Base-by-base conservation (phyloP, 345 rosid genomes). In the Eutrema yunnanense region DNA sequence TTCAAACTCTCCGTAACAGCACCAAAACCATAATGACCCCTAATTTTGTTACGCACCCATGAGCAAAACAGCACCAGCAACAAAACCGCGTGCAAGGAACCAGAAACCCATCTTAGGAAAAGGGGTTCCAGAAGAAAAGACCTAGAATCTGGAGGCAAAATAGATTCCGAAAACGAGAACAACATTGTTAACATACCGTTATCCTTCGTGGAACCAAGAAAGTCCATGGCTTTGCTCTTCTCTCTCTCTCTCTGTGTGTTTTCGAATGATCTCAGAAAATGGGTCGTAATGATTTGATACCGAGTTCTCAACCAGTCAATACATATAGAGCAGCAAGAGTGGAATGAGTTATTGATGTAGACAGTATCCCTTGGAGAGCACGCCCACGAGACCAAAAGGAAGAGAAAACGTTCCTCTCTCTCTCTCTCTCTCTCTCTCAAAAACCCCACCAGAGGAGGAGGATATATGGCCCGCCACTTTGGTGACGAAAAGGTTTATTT, bases 81-180 rank as follows among this genome's bases (percentile, higher is more conserved):
- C 83, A 89, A 81, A 76, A 82, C 59, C 2, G 58, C 12, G 72
- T 87, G 86, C 37, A 85, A 65, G 19, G 81, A 79, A 54, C 65
- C 85, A 75, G 83, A 79, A 50, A 85, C 67, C 73, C 86, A 86
- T 65, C 75, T 86, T 4, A 79, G 58, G 75, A 80, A 80, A 69
- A 73, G 69, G 51, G 87, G 87, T 72, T 80, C 59, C 4, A 84
- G 73, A 65, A 85, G 78, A 53, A 84, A 78, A 80, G 68, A 65
- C 55, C 43, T 50, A 26, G 67, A 59, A 26, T 34, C 56, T 65
- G 71, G 51, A 63, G 61, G 49, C 82, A 71, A 54, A 12, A 74
- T 34, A 33, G 75, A 68, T 50, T 73, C 51, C 42, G 59, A 53
- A 9, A 70, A 43, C 14, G 82, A 55, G 52, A 64, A 56, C 51